Percentiles rank a stretch among this genome's conserved stretches.
Evolutionary conservation across 805 yeast species (phyloP).

Genomic region (Kodamaea fukazawae): DNA sequence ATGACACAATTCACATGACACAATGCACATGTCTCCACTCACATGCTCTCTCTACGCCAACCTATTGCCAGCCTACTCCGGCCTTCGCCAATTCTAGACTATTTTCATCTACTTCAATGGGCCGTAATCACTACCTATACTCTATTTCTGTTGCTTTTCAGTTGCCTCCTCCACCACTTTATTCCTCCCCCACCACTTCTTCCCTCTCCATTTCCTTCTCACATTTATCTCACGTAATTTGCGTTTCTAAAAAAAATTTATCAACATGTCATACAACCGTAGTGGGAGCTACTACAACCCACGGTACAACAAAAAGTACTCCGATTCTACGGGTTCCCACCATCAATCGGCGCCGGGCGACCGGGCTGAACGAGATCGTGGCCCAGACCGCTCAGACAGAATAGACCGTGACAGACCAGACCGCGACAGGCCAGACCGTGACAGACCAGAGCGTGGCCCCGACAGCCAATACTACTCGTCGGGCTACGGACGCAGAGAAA

Average conservation of each 20-base stretch:
- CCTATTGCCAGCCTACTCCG: no score
- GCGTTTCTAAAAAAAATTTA: background rate
- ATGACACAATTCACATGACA: no score
- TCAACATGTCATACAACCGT: conserved; percentile 14
- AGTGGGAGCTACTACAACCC: conserved; percentile 15
- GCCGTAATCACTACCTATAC: no score
- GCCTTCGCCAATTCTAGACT: no score
- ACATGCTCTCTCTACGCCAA: no score
- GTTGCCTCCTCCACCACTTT: background rate
- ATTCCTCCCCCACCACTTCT: background rate
- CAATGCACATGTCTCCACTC: no score
- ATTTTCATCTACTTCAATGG: no score
- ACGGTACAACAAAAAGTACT: conserved; percentile 13
- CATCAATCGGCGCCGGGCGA: background rate
- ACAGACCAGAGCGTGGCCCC: background rate
- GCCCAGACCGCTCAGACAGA: background rate
- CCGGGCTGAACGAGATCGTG: background rate
- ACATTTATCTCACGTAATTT: no score
- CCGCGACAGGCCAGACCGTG: background rate
- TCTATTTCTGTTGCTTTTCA: no score
- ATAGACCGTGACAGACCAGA: background rate
- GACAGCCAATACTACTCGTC: conserved; percentile 1
- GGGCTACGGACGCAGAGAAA: conserved; percentile 10
- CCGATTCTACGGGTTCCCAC: background rate
- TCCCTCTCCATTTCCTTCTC: conserved; percentile 1